Evolutionary conservation across 345 rosid genomes (phyloP).

Genomic region (Populus simonii): DNA sequence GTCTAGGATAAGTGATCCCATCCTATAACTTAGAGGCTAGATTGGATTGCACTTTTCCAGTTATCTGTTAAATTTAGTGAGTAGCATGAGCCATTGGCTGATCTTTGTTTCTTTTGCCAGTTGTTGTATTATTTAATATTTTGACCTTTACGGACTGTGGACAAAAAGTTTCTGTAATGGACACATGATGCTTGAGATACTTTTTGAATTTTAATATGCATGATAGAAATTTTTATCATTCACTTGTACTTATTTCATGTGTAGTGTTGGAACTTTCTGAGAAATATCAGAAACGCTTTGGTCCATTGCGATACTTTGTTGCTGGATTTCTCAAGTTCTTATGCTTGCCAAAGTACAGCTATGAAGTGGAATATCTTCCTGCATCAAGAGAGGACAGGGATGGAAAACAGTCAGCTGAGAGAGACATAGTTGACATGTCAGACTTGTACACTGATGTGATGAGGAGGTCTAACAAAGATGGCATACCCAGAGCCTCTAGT

Average conservation of each 20-base stretch:
- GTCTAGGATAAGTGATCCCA: too few species aligned
- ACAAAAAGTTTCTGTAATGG: neutral
- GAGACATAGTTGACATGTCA: conserved; percentile 62
- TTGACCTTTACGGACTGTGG: neutral
- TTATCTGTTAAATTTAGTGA: neutral
- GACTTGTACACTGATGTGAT: conserved; percentile 80
- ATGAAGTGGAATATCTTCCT: conserved; percentile 91
- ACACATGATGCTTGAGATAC: neutral
- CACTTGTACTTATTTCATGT: conserved; percentile 22
- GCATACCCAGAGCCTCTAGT: conserved; percentile 95
- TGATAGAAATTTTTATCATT: neutral
- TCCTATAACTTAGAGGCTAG: neutral
- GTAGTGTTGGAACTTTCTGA: conserved; percentile 94
- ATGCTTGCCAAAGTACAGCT: conserved; percentile 94
- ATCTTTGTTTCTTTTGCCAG: neutral
- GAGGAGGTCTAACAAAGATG: conserved; percentile 75
- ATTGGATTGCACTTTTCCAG: neutral
- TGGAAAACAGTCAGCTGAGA: conserved; percentile 44
- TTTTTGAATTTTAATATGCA: neutral
- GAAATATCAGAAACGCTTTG: conserved; percentile 88
- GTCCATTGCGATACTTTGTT: conserved; percentile 93
- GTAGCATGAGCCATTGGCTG: neutral
- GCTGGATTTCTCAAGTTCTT: conserved; percentile 95
- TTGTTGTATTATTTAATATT: neutral
- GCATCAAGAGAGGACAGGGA: conserved; percentile 69